Base-by-base conservation (phyloP, 805 yeast species). In the Candida adriatica region DNA sequence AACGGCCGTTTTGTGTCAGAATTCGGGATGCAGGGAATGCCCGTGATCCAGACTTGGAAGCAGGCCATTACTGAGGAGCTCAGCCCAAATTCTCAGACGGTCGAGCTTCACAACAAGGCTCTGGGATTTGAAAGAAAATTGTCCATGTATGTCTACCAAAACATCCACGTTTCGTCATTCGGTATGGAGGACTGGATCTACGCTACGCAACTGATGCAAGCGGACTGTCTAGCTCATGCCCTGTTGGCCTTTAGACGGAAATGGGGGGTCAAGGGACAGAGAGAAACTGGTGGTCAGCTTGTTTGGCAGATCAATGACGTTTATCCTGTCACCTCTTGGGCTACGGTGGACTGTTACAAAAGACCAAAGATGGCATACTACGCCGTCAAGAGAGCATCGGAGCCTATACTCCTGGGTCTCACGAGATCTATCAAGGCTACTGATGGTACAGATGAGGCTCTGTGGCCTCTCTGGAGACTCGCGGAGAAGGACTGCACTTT, bases 241-340 rank as follows among this genome's bases (percentile, higher is more conserved):
- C 60, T 65, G 34, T 48, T 63, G 33, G 57, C 61, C 35, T 68
- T 73, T 66, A 56, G 73, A 49, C 41, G 72, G 14, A 48, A 61
- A 33, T 70, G 75, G 76, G 51, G 53, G 18, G 52, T 49, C 5
- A 48, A 47, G 5, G 57, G 58, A 3, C 42, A 53, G 22, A 55
- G 67, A 25, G 52, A 56, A 24, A 46, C 48, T 24, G 66, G 70
- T 11, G 76, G 75, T 4, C 62, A 69, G 4, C 46, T 70, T 23
- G 73, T 70, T 6, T 70, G 76, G 76, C 76, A 70, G 48, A 45
- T 66, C 16, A 68, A 70, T 38, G 75, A 70, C 44, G 67, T 72
- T 35, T 68, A 73, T 69, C 75, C 75, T 2, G 67, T 58, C 3
- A 59, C 73, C 2, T 56, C 66, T n/a, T 70, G 76, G 75, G 52